Percentiles rank a stretch among this genome's conserved stretches.
Evolutionary conservation across 1,284 basidiomycete genomes (phyloP).

Genomic region (Wallemia hederae): DNA sequence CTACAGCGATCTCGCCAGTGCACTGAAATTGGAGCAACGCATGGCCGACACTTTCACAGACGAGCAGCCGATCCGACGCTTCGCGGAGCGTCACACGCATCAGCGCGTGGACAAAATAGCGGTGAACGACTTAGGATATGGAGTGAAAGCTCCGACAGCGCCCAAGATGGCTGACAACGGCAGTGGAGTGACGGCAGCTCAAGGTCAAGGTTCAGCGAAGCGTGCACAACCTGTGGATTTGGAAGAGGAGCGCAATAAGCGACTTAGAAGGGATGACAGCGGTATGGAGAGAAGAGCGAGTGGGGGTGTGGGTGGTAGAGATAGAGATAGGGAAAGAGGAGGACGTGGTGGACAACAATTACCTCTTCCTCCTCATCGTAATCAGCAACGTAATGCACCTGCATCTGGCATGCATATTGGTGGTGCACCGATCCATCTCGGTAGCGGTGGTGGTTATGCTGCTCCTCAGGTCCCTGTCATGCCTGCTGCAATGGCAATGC

Average conservation of each 20-base stretch:
- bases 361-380: background rate
- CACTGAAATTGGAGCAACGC: constrained; percentile 62
- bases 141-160: constrained; percentile 14
- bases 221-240: constrained; percentile 1
- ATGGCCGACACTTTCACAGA: constrained; percentile 62
- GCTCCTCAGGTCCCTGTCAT: too few relatives aligned
- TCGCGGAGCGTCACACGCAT: constrained; percentile 70
- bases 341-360: too few relatives aligned
- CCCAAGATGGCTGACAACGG: constrained; percentile 1
- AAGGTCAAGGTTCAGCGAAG: constrained; percentile 7
- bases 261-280: constrained; percentile 2
- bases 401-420: background rate
- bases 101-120: constrained; percentile 66
- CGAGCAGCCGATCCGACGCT: constrained; percentile 66
- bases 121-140: constrained; percentile 54
- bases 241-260: constrained; percentile 1
- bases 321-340: too few relatives aligned
- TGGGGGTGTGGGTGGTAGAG: too few relatives aligned
- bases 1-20: constrained; percentile 68
- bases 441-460: background rate
- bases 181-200: constrained; percentile 8
- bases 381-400: background rate
- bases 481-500: background rate
- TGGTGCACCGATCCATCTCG: background rate
- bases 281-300: too few relatives aligned